Base-by-base conservation (phyloP, 2,329 filamentous ascomycete genomes). In the Verticillium dahliae region DNA sequence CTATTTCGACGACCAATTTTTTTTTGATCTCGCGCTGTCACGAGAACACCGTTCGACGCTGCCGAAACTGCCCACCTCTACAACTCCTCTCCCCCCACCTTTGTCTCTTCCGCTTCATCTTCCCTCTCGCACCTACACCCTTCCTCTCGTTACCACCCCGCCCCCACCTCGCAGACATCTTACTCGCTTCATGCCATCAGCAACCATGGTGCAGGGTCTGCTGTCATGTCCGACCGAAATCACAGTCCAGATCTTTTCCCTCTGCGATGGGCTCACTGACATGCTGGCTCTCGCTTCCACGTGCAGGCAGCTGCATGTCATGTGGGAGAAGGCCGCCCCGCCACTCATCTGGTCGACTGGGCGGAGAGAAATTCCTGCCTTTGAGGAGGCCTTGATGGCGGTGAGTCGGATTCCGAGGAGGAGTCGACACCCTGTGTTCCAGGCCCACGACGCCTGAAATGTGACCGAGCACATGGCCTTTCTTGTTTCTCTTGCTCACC, bases 381-480 rank as follows among this genome's bases (percentile, higher is more conserved):
- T 61, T 34, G 60, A 61, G 27, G 60, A 61, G 14, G 60, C 60
- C 22, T 41, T 61, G 33, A 61, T 61, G 41, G 60, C 60, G 55
- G 60, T 58, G 15, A 52, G 60, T 61, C n/a, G 31, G 9, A 27
- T 39, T 41, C 33, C 10, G 15, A 7, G 35, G 7, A 9, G 13
- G 35, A 27, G 31, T 22, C n/a, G n/a, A 7, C 7, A n/a, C n/a
- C 18, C 18, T 31, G 15, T 22, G 9, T 57, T 37, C 35, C 35
- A 37, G 35, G 35, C 9, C 5, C 35, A 37, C 35, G 13, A 13
- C 35, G 35, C 13, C 35, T 13, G 13, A 13, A 9, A 2, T 13
- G 13, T 7, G 2, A 37, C 35, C 9, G 35, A 37, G 35, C 35
- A 37, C 13, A 37, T 37, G 35, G 35, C 39, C 37, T 41, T 13